Evolutionary conservation across 768 basidiomycete species (phyloP).

Genomic region (Holtermanniella nyarrowii): DNA sequence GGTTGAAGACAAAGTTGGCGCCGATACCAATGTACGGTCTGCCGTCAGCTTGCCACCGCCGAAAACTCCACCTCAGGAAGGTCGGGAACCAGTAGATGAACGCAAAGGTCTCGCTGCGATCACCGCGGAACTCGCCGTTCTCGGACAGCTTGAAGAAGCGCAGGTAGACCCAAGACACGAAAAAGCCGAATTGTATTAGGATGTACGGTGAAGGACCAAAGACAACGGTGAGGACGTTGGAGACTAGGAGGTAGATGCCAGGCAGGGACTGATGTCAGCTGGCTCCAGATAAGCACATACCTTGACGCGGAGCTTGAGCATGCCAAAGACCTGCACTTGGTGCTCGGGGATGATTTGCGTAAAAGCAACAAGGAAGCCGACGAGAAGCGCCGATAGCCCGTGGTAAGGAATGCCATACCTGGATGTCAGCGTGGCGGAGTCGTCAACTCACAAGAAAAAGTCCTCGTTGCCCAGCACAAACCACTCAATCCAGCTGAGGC

Average conservation of each 20-base stretch:
- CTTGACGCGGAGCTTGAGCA: slow-evolving; percentile 64
- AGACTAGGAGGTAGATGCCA: slow-evolving; percentile 87
- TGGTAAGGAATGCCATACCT: slow-evolving; percentile 85
- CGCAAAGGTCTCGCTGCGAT: slow-evolving; percentile 91
- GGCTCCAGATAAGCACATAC: slow-evolving; percentile 43
- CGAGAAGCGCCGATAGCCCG: slow-evolving; percentile 85
- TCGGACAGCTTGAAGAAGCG: slow-evolving; percentile 90
- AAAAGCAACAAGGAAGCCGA: slow-evolving; percentile 83
- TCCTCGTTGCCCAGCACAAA: slow-evolving; percentile 57
- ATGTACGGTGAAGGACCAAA: slow-evolving; percentile 36
- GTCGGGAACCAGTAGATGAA: slow-evolving; percentile 96
- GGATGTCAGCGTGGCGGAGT: background rate
- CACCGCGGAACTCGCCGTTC: slow-evolving; percentile 60
- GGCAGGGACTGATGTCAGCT: slow-evolving; percentile 58
- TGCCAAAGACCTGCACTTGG: slow-evolving; percentile 82
- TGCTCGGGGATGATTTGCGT: slow-evolving; percentile 97
- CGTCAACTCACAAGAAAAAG: slow-evolving; percentile 57
- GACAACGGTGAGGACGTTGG: slow-evolving; percentile 51
- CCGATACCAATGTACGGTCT: slow-evolving; percentile 64
- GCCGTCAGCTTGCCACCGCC: background rate
- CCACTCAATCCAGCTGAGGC: slow-evolving; percentile 73
- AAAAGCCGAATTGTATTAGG: slow-evolving; percentile 94
- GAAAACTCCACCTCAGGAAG: slow-evolving; percentile 59
- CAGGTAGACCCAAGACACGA: slow-evolving; percentile 87
- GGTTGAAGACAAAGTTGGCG: slow-evolving; percentile 57